phyloP scores from a whole-genome alignment of 2,329 filamentous ascomycete genomes.

The Taxawa tesnikishii region DNA sequence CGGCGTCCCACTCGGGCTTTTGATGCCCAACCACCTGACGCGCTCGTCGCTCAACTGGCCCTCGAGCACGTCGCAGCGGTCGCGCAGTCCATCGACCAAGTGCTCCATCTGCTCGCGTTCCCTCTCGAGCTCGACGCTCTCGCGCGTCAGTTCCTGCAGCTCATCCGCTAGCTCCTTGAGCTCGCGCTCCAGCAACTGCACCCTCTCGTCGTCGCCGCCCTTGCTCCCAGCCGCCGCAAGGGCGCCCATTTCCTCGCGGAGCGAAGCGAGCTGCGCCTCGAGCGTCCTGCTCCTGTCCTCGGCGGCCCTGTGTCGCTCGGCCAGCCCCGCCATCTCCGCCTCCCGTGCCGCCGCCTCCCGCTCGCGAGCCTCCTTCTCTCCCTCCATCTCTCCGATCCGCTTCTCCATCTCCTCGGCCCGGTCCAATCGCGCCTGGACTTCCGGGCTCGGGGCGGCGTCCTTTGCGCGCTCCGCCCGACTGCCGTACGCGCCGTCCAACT shows the following conservation, averaged over 20 bases:
- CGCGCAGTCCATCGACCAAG: slow-evolving; percentile 50
- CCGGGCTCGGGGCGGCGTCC: slow-evolving; percentile 46
- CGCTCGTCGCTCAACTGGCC: slow-evolving; percentile 54
- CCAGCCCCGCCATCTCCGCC: slow-evolving; percentile 4
- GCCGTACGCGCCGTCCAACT: slow-evolving; percentile 91
- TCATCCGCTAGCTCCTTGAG: slow-evolving; percentile 55
- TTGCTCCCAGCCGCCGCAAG: slow-evolving; percentile 7
- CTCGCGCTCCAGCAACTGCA: slow-evolving; percentile 47
- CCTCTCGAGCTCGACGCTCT: slow-evolving; percentile 58
- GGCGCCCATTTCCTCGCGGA: slow-evolving; percentile 16
- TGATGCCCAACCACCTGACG: slow-evolving; percentile 52
- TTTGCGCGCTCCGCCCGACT: slow-evolving; percentile 55
- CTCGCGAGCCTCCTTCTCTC: slow-evolving; percentile 15
- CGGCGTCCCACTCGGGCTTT: slow-evolving; percentile 35
- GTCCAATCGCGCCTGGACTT: slow-evolving; percentile 48
- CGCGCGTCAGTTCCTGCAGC: slow-evolving; percentile 58
- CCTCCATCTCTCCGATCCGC: no score
- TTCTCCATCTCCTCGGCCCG: slow-evolving; percentile 30
- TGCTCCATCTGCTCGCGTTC: slow-evolving; percentile 54
- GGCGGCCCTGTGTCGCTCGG: slow-evolving; percentile 13
- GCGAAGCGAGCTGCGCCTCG: slow-evolving; percentile 22
- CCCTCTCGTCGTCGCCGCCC: slow-evolving; percentile 10
- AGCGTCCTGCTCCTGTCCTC: slow-evolving; percentile 3
- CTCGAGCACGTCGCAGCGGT: slow-evolving; percentile 52
- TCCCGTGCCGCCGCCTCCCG: slow-evolving; percentile 12